phyloP scores from a whole-genome alignment of 129 eudicot species.

The Flaveria linearis region DNA sequence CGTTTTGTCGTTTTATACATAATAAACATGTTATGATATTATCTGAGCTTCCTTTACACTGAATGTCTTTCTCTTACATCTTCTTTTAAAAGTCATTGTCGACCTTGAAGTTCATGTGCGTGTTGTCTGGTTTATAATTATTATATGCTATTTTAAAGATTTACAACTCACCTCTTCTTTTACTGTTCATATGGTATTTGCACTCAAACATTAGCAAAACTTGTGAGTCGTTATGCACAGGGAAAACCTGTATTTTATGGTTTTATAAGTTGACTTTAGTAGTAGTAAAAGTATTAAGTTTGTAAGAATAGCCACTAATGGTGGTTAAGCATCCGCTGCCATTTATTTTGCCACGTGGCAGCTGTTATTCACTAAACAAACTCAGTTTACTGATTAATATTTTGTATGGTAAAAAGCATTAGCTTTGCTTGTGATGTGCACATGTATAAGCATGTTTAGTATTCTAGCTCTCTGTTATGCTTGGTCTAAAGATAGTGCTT shows the following conservation, averaged over 20 bases:
- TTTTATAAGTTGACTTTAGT: neutral
- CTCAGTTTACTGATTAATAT: neutral
- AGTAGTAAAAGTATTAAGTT: conserved; percentile 1
- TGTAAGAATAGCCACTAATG: neutral
- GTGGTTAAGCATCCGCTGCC: neutral
- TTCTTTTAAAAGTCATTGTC: neutral
- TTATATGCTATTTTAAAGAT: neutral
- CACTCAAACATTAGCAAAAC: neutral
- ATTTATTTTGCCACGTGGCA: neutral
- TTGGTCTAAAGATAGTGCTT: too few relatives aligned
- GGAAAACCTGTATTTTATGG: neutral
- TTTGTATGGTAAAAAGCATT: neutral
- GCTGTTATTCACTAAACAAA: neutral
- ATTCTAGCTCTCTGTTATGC: neutral
- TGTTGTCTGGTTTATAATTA: neutral
- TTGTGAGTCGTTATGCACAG: neutral
- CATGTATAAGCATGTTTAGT: neutral
- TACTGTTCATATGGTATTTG: neutral
- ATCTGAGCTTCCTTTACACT: neutral
- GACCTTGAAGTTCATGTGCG: neutral
- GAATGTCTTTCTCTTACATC: neutral
- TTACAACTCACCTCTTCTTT: neutral
- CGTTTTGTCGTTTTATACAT: neutral
- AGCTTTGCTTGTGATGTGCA: neutral
- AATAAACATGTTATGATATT: neutral